Conservation (phyloP, 257 asterid genomes). For the Perilla frutescens region DNA sequence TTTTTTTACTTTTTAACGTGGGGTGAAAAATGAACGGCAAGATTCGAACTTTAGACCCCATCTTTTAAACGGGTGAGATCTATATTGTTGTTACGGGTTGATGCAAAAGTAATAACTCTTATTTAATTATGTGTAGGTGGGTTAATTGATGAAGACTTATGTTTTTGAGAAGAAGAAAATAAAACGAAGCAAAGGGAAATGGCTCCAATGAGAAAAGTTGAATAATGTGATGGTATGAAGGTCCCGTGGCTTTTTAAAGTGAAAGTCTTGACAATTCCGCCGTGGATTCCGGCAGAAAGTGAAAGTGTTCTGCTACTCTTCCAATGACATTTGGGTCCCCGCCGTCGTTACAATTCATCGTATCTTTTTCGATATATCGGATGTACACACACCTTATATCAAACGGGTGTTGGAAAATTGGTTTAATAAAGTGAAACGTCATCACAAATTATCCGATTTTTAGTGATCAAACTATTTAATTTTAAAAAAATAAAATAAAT, state of each 20-base stretch:
- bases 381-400: no score
- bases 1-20: background rate
- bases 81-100: constrained; percentile 8
- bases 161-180: background rate
- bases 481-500: no score
- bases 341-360: background rate
- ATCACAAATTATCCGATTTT: no score
- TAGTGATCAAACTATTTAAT: no score
- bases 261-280: constrained; percentile 22
- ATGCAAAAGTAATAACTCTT: constrained; percentile 18
- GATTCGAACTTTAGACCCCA: no score
- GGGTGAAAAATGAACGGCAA: no score
- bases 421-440: no score
- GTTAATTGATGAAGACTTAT: background rate
- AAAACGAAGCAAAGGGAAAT: background rate
- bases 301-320: background rate
- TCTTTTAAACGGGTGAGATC: background rate
- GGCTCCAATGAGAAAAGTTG: constrained; percentile 17
- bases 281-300: constrained; percentile 50
- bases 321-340: no score
- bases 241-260: background rate
- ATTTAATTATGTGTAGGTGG: constrained; percentile 22
- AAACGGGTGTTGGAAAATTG: no score
- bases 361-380: no score
- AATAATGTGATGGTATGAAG: background rate